These are phyloP conservation scores for Picochlorum sp. DNA, from an alignment of 139 green algal genomes.

Conservation along the genomic window DNA sequence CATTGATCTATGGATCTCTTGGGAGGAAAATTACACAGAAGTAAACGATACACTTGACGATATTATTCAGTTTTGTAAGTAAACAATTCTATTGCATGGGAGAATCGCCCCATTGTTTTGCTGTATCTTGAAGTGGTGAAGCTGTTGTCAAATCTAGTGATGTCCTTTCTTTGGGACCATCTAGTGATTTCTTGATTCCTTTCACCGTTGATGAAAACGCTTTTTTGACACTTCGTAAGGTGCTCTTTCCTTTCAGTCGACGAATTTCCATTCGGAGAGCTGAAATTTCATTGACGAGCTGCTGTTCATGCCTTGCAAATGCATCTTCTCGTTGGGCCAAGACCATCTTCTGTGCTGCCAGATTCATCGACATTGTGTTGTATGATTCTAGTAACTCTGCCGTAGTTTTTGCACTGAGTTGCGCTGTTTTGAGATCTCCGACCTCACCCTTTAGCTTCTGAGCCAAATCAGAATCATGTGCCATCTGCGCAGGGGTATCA, in stretches of 20 bases:
- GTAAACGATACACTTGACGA: slow-evolving; percentile 2
- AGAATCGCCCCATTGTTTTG: neutral
- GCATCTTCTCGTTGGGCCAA: slow-evolving; percentile 12
- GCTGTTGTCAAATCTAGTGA: neutral
- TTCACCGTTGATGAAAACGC: neutral
- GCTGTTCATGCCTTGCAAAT: slow-evolving; percentile 5
- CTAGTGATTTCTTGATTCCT: neutral
- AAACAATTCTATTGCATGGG: neutral
- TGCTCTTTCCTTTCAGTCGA: neutral
- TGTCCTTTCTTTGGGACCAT: slow-evolving; percentile 5
- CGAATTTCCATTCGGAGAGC: neutral
- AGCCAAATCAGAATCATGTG: slow-evolving; percentile 4
- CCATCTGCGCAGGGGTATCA: neutral
- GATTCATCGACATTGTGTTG: slow-evolving; percentile 23
- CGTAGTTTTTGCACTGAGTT: slow-evolving; percentile 19
- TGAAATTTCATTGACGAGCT: slow-evolving; percentile 10
- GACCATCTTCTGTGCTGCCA: slow-evolving; percentile 22
- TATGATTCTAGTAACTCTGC: slow-evolving; percentile 22
- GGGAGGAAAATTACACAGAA: slow-evolving; percentile 31
- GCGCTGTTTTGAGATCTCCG: slow-evolving; percentile 22
- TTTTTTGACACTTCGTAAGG: neutral
- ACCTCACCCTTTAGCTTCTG: slow-evolving; percentile 24
- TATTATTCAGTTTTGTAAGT: neutral
- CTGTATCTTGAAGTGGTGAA: slow-evolving; percentile 7
- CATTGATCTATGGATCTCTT: slow-evolving; percentile 40